Evolutionary conservation across 1,284 basidiomycete genomes (phyloP).

Genomic region (Leccinum fuscescens): DNA sequence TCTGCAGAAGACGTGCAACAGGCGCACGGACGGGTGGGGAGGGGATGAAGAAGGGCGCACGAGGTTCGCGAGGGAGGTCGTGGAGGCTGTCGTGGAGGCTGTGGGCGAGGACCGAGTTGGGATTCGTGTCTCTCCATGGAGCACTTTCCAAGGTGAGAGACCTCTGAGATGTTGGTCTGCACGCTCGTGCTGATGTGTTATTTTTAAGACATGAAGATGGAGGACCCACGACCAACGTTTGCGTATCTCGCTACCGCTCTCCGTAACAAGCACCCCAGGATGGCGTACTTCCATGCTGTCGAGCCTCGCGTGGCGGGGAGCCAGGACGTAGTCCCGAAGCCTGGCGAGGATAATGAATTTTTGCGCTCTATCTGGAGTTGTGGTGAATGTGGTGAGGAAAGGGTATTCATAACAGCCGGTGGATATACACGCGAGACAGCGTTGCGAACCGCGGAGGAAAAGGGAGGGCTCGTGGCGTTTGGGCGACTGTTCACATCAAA

Average conservation of each 20-base stretch:
- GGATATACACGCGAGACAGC: constrained; percentile 27
- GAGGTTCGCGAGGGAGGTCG: constrained; percentile 42
- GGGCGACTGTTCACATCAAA: constrained; percentile 37
- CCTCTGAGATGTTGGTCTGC: neutral
- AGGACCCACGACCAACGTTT: constrained; percentile 43
- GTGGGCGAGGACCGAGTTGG: constrained; percentile 43
- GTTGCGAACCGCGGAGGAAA: constrained; percentile 17
- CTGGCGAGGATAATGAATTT: constrained; percentile 12
- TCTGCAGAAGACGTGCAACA: constrained; percentile 32
- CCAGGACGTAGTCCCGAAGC: neutral
- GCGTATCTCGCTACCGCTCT: constrained; percentile 39
- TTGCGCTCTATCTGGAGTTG: constrained; percentile 32
- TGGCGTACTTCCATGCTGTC: constrained; percentile 56
- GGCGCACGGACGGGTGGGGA: constrained; percentile 56
- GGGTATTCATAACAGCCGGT: constrained; percentile 48
- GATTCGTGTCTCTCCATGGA: constrained; percentile 57
- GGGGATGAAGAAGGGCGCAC: constrained; percentile 50
- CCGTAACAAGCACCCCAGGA: constrained; percentile 31
- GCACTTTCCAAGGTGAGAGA: constrained; percentile 34
- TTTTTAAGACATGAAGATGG: constrained; percentile 26
- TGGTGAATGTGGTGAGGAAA: constrained; percentile 13
- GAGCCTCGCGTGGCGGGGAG: constrained; percentile 41
- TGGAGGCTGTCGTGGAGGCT: constrained; percentile 21
- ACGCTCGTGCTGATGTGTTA: neutral
- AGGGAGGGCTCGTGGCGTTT: constrained; percentile 41